Evolutionary conservation across 805 yeast species (phyloP).

Genomic region (Metschnikowia borealis): DNA sequence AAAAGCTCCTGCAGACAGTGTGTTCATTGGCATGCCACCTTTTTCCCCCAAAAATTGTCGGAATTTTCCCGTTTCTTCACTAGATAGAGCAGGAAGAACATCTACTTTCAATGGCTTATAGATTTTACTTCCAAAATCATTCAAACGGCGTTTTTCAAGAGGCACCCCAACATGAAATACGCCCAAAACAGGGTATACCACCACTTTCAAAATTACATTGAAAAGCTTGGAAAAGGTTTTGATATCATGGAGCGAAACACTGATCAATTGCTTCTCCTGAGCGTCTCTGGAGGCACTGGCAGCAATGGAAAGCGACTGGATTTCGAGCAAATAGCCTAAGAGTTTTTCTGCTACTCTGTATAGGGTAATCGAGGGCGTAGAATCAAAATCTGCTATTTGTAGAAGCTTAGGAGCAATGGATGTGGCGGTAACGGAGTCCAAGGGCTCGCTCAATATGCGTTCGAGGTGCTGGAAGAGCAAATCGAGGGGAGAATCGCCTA

Average conservation of each 20-base stretch:
- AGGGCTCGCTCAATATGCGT: conserved; percentile 18
- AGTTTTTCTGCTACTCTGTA: conserved; percentile 31
- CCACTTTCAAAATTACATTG: conserved; percentile 63
- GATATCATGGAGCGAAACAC: conserved; percentile 83
- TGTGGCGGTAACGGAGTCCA: conserved; percentile 23
- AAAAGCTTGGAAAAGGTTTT: conserved; percentile 63
- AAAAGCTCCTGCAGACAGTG: conserved; percentile 3
- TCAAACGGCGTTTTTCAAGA: conserved; percentile 53
- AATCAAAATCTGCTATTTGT: not conserved
- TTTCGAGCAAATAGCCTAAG: conserved; percentile 32
- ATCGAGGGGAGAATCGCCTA: conserved; percentile 33
- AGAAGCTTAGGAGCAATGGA: not conserved
- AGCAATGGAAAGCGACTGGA: conserved; percentile 34
- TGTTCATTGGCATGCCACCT: not conserved
- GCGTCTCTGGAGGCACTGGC: conserved; percentile 17
- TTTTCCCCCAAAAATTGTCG: not conserved
- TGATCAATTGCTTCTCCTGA: conserved; percentile 33
- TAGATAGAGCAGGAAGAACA: conserved; percentile 7
- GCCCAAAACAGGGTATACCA: conserved; percentile 63
- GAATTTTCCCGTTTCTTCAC: not conserved
- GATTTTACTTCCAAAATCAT: conserved; percentile 37
- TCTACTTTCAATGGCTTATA: conserved; percentile 24
- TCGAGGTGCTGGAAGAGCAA: conserved; percentile 30
- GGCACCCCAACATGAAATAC: conserved; percentile 58
- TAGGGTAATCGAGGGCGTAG: not conserved